Conservation (phyloP, 179 eudicot species). For the Drosera spatulata region DNA sequence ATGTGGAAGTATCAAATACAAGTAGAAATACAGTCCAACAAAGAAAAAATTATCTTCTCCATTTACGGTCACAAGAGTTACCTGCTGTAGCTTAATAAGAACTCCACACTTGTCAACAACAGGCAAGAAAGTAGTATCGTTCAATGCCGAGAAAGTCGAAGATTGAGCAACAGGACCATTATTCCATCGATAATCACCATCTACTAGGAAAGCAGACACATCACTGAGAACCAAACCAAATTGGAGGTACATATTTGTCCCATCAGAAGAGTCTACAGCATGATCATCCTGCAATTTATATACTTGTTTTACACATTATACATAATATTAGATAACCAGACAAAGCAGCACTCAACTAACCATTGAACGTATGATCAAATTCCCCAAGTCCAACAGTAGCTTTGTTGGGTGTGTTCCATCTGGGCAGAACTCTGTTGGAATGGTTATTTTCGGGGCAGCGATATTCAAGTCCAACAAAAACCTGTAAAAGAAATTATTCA, state of each 20-base stretch:
- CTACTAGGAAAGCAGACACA: conserved; percentile 88
- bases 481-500: conserved; percentile 33
- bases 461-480: conserved; percentile 91
- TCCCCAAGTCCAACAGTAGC: conserved; percentile 94
- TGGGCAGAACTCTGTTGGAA: conserved; percentile 86
- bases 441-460: conserved; percentile 96
- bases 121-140: conserved; percentile 51
- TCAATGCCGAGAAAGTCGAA: conserved; percentile 23
- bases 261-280: conserved; percentile 37
- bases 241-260: conserved; percentile 61
- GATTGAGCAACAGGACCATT: conserved; percentile 26
- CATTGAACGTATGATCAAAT: conserved; percentile 70
- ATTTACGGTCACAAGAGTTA: conserved; percentile 8
- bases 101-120: conserved; percentile 94
- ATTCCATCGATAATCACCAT: conserved; percentile 85
- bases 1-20: not conserved
- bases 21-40: not conserved
- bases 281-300: conserved; percentile 52
- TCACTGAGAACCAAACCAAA: conserved; percentile 90
- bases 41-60: not conserved
- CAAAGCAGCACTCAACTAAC: conserved; percentile 18
- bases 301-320: conserved; percentile 2
- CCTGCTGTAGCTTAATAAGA: conserved; percentile 89
- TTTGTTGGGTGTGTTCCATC: conserved; percentile 63
- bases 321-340: not conserved